Evolutionary conservation across 164 flowering plant genomes (phyloP).

Genomic region (Sextonia rubra): DNA sequence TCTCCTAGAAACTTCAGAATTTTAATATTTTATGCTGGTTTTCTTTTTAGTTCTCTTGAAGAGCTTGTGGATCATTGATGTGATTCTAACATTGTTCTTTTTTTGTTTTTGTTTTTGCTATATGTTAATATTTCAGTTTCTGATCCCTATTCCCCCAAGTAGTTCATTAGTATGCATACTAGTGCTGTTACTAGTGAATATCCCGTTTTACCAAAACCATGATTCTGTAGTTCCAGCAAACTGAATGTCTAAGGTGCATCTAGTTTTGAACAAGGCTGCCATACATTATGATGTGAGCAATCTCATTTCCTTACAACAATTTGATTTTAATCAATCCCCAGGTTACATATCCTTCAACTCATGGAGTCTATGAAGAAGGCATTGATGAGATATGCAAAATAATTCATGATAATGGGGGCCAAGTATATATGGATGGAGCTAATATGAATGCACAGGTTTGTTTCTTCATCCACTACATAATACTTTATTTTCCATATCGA

Average conservation of each 20-base stretch:
- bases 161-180: neutral
- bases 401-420: conserved; percentile 98
- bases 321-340: conserved; percentile 20
- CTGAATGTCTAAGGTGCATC: neutral
- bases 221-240: neutral
- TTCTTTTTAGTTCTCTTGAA: neutral
- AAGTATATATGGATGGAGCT: conserved; percentile 99
- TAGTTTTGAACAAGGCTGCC: neutral
- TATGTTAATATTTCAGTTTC: neutral
- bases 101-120: too few species aligned
- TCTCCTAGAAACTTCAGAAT: neutral
- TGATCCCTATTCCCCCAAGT: neutral
- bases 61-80: neutral
- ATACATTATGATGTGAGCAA: neutral
- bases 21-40: neutral
- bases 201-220: neutral
- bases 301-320: neutral
- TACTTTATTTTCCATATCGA: neutral
- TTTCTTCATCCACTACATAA: conserved; percentile 6
- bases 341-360: conserved; percentile 99
- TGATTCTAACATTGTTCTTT: too few species aligned
- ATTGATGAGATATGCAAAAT: conserved; percentile 97
- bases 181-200: neutral
- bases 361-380: conserved; percentile 98
- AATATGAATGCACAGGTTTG: conserved; percentile 99